phyloP scores from a whole-genome alignment of 306 rosid species.

The Lathyrus sativus region DNA sequence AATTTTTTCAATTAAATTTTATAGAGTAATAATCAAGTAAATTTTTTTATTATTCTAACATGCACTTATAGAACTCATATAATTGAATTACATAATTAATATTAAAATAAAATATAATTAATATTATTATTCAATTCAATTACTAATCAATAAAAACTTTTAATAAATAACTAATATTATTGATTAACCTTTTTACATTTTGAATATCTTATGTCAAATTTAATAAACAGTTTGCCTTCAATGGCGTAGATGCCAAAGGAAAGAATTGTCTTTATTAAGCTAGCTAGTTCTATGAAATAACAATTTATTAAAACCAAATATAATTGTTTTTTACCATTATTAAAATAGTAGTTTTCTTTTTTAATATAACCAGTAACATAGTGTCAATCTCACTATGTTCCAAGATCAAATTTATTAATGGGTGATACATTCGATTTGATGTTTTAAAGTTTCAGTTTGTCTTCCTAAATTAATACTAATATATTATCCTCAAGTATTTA shows the following conservation, averaged over 20 bases:
- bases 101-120: too few species aligned
- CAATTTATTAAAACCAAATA: neutral
- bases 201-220: neutral
- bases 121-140: too few species aligned
- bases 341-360: neutral
- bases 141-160: neutral
- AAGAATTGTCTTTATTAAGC: slow-evolving; percentile 37
- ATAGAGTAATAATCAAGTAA: too few species aligned
- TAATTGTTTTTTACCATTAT: neutral
- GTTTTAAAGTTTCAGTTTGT: slow-evolving; percentile 60
- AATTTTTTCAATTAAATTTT: too few species aligned
- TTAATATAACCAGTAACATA: neutral
- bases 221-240: neutral
- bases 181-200: too few species aligned
- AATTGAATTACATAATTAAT: too few species aligned
- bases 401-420: slow-evolving; percentile 41
- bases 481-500: slow-evolving; percentile 19
- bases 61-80: too few species aligned
- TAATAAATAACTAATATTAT: too few species aligned
- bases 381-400: slow-evolving; percentile 46
- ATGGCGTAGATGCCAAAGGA: slow-evolving; percentile 64
- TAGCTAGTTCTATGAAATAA: slow-evolving; percentile 16
- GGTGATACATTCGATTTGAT: slow-evolving; percentile 73
- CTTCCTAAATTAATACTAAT: slow-evolving; percentile 38
- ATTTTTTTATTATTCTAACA: too few species aligned